Conservation (phyloP, 2,329 filamentous ascomycete species). For the Ophiostoma triangulosporum region DNA sequence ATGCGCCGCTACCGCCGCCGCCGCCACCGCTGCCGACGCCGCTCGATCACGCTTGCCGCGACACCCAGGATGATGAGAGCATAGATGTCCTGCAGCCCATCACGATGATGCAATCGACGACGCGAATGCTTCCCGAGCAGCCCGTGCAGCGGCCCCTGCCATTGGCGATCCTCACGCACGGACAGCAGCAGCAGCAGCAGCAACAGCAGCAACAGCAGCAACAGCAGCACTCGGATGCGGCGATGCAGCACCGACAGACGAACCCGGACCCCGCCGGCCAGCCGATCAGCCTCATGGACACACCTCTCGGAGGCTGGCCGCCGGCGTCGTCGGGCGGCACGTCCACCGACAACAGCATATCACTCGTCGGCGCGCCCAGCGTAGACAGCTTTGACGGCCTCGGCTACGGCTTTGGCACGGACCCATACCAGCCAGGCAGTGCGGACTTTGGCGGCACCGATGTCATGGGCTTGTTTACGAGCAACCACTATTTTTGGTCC, state of each 20-base stretch:
- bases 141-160: not conserved
- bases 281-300: not conserved
- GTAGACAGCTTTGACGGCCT: not conserved
- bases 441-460: constrained; percentile 10
- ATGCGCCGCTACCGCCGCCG: not conserved
- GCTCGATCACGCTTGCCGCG: not conserved
- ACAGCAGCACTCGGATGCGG: not conserved
- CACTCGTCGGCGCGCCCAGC: not conserved
- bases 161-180: not conserved
- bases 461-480: constrained; percentile 12
- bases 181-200: not conserved
- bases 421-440: not conserved
- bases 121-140: not conserved
- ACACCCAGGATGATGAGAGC: not conserved
- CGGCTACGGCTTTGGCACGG: not conserved
- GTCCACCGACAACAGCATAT: not conserved
- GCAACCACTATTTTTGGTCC: constrained; percentile 8
- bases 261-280: not conserved
- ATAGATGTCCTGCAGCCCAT: not conserved
- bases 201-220: not conserved
- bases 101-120: not conserved
- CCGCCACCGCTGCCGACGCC: not conserved
- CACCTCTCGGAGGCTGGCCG: not conserved
- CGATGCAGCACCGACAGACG: too few species aligned
- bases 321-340: not conserved